Base-by-base conservation (phyloP, 2,329 filamentous ascomycete species). In the Ophiocordyceps camponoti-saundersi region DNA sequence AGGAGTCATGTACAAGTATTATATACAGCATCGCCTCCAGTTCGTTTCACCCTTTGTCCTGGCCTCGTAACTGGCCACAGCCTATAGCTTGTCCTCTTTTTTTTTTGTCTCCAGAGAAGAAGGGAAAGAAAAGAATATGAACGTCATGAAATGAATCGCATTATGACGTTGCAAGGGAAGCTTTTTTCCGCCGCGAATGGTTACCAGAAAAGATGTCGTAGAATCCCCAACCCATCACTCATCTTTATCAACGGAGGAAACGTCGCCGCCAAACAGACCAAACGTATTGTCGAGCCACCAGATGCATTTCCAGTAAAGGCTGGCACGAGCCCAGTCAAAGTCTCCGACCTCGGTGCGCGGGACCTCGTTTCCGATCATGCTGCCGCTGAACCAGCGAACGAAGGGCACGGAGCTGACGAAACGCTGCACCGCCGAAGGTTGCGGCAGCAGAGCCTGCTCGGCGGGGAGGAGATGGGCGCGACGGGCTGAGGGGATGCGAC, bases 361-460 rank as follows among this genome's bases (percentile, higher is more conserved):
- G 39, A 90, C 78, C 58, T 82, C 74, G 57, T 79, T 79, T 6
- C 85, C 85, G 56, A 90, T 88, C 61, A 89, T 78, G 55, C 68
- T 79, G 52, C 67, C 79, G 43, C 77, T 79, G 57, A 88, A 82
- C 78, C 81, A 87, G 54, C 74, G 75, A 50, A 87, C 64, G 50
- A 87, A 71, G 2, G 83, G 83, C 40, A 87, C 75, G 47, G 73
- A 75, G 52, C 74, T 73, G 47, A 84, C 63, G 20, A 85, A 58
- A 46, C 78, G 73, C 61, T 85, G 79, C 34, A 73, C 66, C 47
- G 77, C 70, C 3, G 79, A 80, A 44, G 77, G 77, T 53, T 82
- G 79, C 3, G 82, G 82, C 15, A 82, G 73, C 26, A 87, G 70
- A 10, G 83, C 83, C 62, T 84, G 77, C 50, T 82, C 75, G 44